Conservation (phyloP, 345 rosid genomes). For the Rhodamnia rubescens region DNA sequence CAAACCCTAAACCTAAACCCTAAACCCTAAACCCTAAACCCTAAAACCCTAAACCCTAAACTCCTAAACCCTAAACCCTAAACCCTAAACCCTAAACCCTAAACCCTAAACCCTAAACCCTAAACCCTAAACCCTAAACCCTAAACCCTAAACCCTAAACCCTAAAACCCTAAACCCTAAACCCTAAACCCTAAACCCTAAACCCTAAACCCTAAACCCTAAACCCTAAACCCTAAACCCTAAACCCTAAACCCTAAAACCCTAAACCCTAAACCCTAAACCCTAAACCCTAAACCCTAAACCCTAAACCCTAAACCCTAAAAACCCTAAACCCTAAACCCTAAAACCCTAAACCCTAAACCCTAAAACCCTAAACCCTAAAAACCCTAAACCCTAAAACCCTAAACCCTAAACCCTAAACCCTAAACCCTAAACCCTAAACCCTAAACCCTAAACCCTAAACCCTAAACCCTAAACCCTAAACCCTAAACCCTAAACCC, state of each 20-base stretch:
- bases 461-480: constrained; percentile 12
- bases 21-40: background rate
- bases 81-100: constrained; percentile 1
- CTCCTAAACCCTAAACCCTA: background rate
- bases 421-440: constrained; percentile 1
- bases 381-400: constrained; percentile 11
- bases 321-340: constrained; percentile 9
- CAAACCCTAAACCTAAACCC: background rate
- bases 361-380: constrained; percentile 3
- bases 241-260: constrained; percentile 3
- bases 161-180: constrained; percentile 9
- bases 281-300: constrained; percentile 3
- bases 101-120: background rate
- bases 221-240: constrained; percentile 11
- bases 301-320: constrained; percentile 12
- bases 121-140: constrained; percentile 6
- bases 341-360: constrained; percentile 9
- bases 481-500: constrained; percentile 8
- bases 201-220: constrained; percentile 9
- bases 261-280: constrained; percentile 9
- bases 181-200: constrained; percentile 10
- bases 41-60: background rate
- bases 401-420: constrained; percentile 13
- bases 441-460: constrained; percentile 13
- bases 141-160: constrained; percentile 12